Evolutionary conservation across 768 basidiomycete species (phyloP).

Genomic region (Podaxis sp.): DNA sequence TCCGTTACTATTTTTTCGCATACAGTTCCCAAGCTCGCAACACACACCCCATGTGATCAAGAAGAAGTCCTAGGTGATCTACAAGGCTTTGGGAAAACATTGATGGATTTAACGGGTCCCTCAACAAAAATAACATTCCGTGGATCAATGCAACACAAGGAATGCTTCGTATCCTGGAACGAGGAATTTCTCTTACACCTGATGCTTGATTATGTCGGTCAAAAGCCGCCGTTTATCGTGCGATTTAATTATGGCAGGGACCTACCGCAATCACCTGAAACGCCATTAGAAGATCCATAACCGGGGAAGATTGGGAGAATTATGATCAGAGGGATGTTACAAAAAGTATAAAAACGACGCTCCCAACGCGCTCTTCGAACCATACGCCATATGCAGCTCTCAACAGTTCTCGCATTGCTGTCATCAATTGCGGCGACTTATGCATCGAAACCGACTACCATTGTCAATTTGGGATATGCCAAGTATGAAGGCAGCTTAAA

Average conservation of each 20-base stretch:
- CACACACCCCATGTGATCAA: not conserved
- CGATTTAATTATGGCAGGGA: not conserved
- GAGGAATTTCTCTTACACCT: not conserved
- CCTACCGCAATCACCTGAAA: not conserved
- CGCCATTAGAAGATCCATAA: not conserved
- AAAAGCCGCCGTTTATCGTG: not conserved
- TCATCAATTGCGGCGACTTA: not conserved
- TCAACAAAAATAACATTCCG: not conserved
- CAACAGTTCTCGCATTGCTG: not conserved
- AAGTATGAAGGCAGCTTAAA: slow-evolving; percentile 40
- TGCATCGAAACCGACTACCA: not conserved
- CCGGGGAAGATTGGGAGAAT: too few species aligned
- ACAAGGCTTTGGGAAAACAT: not conserved
- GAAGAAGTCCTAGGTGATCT: not conserved
- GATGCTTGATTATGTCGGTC: not conserved
- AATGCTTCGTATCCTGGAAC: not conserved
- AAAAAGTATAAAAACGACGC: not conserved
- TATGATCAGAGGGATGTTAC: not conserved
- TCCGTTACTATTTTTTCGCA: not conserved
- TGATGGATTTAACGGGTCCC: not conserved
- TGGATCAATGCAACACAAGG: not conserved
- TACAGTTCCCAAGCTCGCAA: not conserved
- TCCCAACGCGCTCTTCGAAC: not conserved
- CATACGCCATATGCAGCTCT: not conserved
- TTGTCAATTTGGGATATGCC: slow-evolving; percentile 45